These are phyloP conservation scores for Calonectria hongkongensis DNA, from an alignment of 2,329 filamentous ascomycete genomes.

Conservation along the genomic window DNA sequence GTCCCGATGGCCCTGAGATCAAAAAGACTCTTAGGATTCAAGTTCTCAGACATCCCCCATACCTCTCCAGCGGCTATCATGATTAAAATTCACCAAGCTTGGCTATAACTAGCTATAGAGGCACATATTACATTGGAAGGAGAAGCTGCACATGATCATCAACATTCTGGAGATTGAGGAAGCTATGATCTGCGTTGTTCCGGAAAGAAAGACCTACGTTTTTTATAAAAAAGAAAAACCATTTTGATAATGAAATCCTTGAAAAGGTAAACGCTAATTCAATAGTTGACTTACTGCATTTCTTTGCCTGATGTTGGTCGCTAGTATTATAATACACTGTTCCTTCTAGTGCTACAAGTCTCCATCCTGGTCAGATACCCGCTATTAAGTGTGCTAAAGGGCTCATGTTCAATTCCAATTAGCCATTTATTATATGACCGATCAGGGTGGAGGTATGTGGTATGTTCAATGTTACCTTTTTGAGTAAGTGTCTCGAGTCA, in stretches of 20 bases:
- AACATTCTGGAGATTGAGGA: neutral
- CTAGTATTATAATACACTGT: too few species aligned
- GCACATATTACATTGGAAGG: neutral
- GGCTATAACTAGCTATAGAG: too few species aligned
- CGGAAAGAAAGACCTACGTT: neutral
- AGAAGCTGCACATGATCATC: neutral
- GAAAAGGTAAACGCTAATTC: constrained; percentile 2
- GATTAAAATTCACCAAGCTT: too few species aligned
- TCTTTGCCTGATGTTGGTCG: constrained; percentile 3
- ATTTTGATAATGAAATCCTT: neutral
- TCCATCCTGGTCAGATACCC: too few species aligned
- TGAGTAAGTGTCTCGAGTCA: too few species aligned
- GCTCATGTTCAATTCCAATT: too few species aligned
- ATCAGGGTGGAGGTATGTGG: too few species aligned
- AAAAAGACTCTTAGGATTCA: neutral
- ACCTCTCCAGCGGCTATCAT: neutral
- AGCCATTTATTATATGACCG: too few species aligned
- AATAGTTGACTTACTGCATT: constrained; percentile 9
- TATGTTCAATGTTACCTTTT: too few species aligned
- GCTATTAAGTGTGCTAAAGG: too few species aligned
- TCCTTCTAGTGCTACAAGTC: too few species aligned
- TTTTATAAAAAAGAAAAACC: too few species aligned
- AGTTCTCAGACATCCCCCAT: constrained; percentile 3
- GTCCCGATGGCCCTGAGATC: neutral
- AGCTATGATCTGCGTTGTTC: neutral